phyloP scores from a whole-genome alignment of 768 basidiomycete species.

The Lyophyllum shimeji region DNA sequence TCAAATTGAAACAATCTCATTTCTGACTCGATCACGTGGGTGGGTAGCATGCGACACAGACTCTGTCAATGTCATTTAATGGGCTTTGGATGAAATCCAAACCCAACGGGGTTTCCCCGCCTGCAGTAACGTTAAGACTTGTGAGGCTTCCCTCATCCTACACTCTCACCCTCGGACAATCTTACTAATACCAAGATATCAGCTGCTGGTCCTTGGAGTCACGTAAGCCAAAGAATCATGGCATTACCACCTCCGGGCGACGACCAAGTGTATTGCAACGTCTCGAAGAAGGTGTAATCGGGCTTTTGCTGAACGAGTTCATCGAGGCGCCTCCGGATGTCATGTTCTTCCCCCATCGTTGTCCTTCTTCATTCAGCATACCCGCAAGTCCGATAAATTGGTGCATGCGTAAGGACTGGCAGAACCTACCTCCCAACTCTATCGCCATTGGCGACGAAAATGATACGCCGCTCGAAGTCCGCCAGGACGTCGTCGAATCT shows the following conservation, averaged over 20 bases:
- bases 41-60: too few relatives aligned
- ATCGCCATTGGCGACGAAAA: not conserved
- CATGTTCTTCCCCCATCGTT: slow-evolving; percentile 40
- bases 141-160: too few relatives aligned
- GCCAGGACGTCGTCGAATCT: slow-evolving; percentile 46
- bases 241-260: slow-evolving; percentile 37
- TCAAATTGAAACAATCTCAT: too few relatives aligned
- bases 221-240: slow-evolving; percentile 6
- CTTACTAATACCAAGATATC: too few relatives aligned
- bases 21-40: too few relatives aligned
- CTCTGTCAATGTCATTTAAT: too few relatives aligned
- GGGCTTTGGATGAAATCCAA: too few relatives aligned
- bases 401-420: slow-evolving; percentile 49
- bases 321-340: slow-evolving; percentile 28
- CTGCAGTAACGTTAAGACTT: too few relatives aligned
- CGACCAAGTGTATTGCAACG: slow-evolving; percentile 49
- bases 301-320: slow-evolving; percentile 35
- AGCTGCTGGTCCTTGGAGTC: too few relatives aligned
- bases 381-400: slow-evolving; percentile 33
- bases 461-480: slow-evolving; percentile 17
- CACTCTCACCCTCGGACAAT: too few relatives aligned
- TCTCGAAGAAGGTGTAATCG: slow-evolving; percentile 55
- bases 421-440: slow-evolving; percentile 37
- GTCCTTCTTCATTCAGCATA: slow-evolving; percentile 53
- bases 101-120: too few relatives aligned